These are phyloP conservation scores for Gypsophila paniculata DNA, from an alignment of 179 eudicot genomes.

Conservation along the genomic window DNA sequence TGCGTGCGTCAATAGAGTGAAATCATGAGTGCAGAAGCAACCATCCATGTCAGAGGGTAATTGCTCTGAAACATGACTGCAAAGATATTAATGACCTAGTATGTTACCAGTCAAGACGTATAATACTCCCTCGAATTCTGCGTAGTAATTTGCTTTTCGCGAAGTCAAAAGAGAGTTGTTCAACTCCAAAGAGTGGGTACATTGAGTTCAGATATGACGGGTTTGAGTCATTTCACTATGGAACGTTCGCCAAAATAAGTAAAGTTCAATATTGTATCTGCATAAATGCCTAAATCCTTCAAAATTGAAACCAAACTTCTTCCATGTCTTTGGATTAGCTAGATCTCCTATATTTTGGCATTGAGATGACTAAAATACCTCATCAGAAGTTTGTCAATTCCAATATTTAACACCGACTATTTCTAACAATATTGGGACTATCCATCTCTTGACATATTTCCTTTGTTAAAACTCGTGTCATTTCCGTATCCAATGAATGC, in stretches of 20 bases:
- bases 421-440: too few relatives aligned
- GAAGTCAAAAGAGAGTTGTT: too few relatives aligned
- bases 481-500: too few relatives aligned
- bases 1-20: not conserved
- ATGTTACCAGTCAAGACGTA: too few relatives aligned
- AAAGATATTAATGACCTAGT: not conserved
- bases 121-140: too few relatives aligned
- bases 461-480: too few relatives aligned
- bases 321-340: too few relatives aligned
- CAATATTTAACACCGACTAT: too few relatives aligned
- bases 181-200: too few relatives aligned
- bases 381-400: not conserved
- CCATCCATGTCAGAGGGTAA: not conserved
- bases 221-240: not conserved
- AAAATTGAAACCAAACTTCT: not conserved
- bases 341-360: too few relatives aligned
- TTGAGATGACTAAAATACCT: not conserved
- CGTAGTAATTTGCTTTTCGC: too few relatives aligned
- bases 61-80: not conserved
- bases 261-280: not conserved
- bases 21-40: not conserved
- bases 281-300: not conserved
- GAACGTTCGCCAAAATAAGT: not conserved
- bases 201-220: not conserved
- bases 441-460: too few relatives aligned